Evolutionary conservation across 352 stramenopile genomes (phyloP).

Genomic region (Saprolegnia parasitica): DNA sequence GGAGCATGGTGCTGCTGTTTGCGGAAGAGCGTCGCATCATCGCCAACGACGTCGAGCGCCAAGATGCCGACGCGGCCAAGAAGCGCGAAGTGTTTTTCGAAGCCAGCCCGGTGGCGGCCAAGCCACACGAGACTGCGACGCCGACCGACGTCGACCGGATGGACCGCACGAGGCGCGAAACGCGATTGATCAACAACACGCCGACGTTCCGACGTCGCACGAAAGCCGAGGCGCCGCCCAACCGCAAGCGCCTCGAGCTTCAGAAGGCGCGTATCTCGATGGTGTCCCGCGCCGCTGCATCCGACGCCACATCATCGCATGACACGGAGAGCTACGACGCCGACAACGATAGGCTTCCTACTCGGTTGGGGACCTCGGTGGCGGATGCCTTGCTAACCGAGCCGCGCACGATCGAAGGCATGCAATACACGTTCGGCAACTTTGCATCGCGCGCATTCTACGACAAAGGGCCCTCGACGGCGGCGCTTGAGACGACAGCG

Average conservation of each 20-base stretch:
- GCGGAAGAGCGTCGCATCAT: slow-evolving; percentile 22
- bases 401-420: background rate
- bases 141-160: background rate
- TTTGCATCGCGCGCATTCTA: slow-evolving; percentile 1
- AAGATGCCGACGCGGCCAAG: background rate
- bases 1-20: slow-evolving; percentile 19
- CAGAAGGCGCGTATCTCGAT: slow-evolving; percentile 6
- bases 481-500: background rate
- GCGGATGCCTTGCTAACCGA: background rate
- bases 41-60: background rate
- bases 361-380: background rate
- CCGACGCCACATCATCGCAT: background rate
- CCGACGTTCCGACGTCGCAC: background rate
- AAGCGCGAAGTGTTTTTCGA: slow-evolving; percentile 15
- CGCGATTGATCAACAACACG: background rate
- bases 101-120: slow-evolving; percentile 3
- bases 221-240: background rate
- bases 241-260: slow-evolving; percentile 2
- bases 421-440: slow-evolving; percentile 7
- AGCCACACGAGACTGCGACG: background rate
- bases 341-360: too few species aligned
- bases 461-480: background rate
- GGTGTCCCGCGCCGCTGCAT: background rate
- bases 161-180: background rate
- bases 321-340: background rate